Evolutionary conservation across 495 filamentous ascomycete genomes (phyloP).

Genomic region (Tuber umbilicatum): DNA sequence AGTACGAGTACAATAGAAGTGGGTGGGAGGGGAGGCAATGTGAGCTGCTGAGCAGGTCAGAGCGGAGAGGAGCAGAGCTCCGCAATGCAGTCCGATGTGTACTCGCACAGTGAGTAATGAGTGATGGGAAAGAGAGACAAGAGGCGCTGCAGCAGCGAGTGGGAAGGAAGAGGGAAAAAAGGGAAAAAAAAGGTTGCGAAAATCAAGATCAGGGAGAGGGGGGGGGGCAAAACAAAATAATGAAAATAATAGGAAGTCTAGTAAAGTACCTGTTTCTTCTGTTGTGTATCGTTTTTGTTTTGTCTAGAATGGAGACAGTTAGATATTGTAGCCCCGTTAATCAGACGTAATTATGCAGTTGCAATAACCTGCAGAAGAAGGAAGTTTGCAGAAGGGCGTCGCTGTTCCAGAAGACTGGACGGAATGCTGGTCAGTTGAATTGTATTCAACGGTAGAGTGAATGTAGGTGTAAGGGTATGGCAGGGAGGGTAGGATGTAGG

Average conservation of each 20-base stretch:
- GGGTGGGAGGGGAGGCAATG: background rate
- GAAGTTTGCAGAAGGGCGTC: slow-evolving; percentile 17
- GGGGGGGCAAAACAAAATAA: background rate
- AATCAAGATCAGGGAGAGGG: background rate
- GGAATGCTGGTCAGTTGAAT: slow-evolving; percentile 37
- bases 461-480: slow-evolving; percentile 2
- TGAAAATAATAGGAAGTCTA: background rate
- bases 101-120: slow-evolving; percentile 20
- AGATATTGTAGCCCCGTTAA: slow-evolving; percentile 9
- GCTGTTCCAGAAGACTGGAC: slow-evolving; percentile 37
- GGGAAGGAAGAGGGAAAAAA: background rate
- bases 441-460: slow-evolving; percentile 9
- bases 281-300: slow-evolving; percentile 8
- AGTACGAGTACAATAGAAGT: background rate
- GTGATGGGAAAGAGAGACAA: slow-evolving; percentile 27
- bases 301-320: slow-evolving; percentile 18
- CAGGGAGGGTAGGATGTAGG: background rate
- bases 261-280: slow-evolving; percentile 23
- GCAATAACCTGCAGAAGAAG: slow-evolving; percentile 36
- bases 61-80: slow-evolving; percentile 4
- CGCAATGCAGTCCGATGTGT: slow-evolving; percentile 4
- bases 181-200: slow-evolving; percentile 8
- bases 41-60: slow-evolving; percentile 1
- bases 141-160: slow-evolving; percentile 3
- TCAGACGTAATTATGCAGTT: slow-evolving; percentile 35